phyloP scores from a whole-genome alignment of 805 yeast species.

The Osmozyma mogii region DNA sequence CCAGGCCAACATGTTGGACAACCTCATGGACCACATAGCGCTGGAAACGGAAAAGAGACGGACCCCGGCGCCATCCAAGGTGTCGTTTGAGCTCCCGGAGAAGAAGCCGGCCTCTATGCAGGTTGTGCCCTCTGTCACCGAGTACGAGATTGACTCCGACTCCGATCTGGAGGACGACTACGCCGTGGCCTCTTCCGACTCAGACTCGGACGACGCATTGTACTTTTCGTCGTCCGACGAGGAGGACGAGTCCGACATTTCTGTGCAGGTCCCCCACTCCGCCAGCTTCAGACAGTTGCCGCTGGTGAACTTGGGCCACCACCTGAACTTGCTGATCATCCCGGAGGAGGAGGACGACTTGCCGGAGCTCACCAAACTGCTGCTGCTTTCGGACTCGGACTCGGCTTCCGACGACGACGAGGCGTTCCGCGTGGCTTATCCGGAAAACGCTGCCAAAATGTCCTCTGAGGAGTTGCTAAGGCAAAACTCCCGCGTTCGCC shows the following conservation, averaged over 20 bases:
- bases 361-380: no score
- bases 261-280: no score
- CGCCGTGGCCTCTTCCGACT: constrained; percentile 18
- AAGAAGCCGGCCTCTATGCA: constrained; percentile 10
- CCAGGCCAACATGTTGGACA: constrained; percentile 67
- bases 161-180: constrained; percentile 18
- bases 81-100: constrained; percentile 10
- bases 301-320: no score
- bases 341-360: no score
- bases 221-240: constrained; percentile 2
- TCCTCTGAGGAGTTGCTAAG: no score
- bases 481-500: no score
- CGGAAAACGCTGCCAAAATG: no score
- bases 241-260: constrained; percentile 12
- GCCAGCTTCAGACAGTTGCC: no score
- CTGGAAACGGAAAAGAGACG: constrained; percentile 20
- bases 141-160: constrained; percentile 31
- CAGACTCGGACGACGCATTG: constrained; percentile 7
- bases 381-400: no score
- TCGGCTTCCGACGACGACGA: no score
- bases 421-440: no score
- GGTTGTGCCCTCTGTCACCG: constrained; percentile 26
- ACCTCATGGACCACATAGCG: constrained; percentile 46
- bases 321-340: no score
- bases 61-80: constrained; percentile 4